phyloP scores from a whole-genome alignment of 192 early-diverging fungal genomes.

The Paraglomus occultum region DNA sequence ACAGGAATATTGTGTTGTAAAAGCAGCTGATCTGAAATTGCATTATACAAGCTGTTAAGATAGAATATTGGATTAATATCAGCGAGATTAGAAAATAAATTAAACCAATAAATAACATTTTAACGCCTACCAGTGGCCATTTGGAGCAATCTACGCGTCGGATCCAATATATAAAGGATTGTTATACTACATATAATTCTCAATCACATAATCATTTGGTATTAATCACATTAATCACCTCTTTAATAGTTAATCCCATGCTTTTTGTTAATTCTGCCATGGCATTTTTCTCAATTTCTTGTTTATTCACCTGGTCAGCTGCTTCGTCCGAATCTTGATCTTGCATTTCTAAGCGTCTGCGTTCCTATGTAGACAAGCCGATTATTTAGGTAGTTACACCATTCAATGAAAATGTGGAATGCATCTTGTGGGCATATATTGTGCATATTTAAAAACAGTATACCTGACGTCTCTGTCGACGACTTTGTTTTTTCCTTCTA shows the following conservation, averaged over 20 bases:
- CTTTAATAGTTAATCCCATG: conserved; percentile 62
- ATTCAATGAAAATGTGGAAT: conserved; percentile 19
- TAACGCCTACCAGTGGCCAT: conserved; percentile 82
- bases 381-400: neutral
- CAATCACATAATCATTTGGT: neutral
- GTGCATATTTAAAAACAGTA: neutral
- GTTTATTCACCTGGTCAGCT: conserved; percentile 68
- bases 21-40: conserved; percentile 78
- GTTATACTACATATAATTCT: too few relatives aligned
- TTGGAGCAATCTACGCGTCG: conserved; percentile 60
- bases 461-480: conserved; percentile 51
- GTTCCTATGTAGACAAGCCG: conserved; percentile 42
- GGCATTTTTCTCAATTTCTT: conserved; percentile 66
- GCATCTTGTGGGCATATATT: conserved; percentile 27
- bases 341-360: conserved; percentile 67
- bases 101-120: neutral
- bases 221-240: conserved; percentile 34
- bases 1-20: conserved; percentile 51
- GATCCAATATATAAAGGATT: too few relatives aligned
- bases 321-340: conserved; percentile 78
- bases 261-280: conserved; percentile 56
- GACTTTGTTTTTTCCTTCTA: conserved; percentile 34
- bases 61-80: conserved; percentile 4
- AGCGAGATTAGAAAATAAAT: conserved; percentile 22
- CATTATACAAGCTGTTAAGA: conserved; percentile 70